Percentiles rank a stretch among this genome's conserved stretches.
Conservation (phyloP, 2,329 filamentous ascomycete genomes). For the Ploettnerulaceae sp. region DNA sequence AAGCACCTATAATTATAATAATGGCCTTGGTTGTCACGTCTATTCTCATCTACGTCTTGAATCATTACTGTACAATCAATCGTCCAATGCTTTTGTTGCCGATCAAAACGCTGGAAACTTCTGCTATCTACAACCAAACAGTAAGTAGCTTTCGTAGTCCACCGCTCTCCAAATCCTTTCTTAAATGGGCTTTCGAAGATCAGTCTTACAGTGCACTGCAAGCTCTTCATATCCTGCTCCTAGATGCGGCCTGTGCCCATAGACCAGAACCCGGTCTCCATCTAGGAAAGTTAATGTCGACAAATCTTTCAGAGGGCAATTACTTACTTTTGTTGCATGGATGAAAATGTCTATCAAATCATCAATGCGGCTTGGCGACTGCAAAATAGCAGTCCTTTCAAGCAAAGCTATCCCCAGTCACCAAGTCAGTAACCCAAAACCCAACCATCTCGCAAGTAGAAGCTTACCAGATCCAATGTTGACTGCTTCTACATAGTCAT, state of each 20-base stretch:
- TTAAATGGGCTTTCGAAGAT: too few species aligned
- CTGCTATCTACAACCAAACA: too few species aligned
- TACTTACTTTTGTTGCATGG: constrained; percentile 71
- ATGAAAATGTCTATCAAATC: constrained; percentile 81
- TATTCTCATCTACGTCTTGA: too few species aligned
- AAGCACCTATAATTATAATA: too few species aligned
- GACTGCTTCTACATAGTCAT: constrained; percentile 73
- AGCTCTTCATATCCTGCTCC: constrained; percentile 22
- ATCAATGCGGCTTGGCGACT: constrained; percentile 72
- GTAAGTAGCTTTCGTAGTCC: too few species aligned
- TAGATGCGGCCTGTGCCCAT: constrained; percentile 45
- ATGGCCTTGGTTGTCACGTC: too few species aligned
- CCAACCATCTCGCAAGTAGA: background rate
- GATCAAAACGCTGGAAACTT: too few species aligned
- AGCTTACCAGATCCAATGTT: constrained; percentile 60
- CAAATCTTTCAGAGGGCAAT: background rate
- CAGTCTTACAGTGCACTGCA: too few species aligned
- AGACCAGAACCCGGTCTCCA: constrained; percentile 73
- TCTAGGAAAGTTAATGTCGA: constrained; percentile 38
- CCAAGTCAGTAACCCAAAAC: constrained; percentile 1
- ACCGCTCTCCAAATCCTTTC: too few species aligned
- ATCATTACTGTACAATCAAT: too few species aligned
- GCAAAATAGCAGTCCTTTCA: constrained; percentile 67
- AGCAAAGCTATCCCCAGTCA: constrained; percentile 53
- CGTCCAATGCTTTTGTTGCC: too few species aligned